Evolutionary conservation across 306 rosid species (phyloP).

Genomic region (Begonia masoniana): DNA sequence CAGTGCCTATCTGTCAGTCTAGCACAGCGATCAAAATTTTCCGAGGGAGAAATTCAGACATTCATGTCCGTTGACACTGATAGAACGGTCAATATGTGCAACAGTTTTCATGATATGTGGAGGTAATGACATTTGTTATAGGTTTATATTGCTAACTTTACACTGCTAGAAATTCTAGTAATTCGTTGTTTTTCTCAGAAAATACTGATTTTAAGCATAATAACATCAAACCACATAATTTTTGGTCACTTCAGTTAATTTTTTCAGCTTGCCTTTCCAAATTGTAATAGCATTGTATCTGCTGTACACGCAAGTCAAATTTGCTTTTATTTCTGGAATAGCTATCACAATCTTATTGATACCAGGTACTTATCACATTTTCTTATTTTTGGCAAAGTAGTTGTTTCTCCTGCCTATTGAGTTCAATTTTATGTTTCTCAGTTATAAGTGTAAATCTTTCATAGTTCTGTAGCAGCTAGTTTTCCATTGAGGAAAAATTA

Average conservation of each 20-base stretch:
- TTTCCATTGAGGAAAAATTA: too few relatives aligned
- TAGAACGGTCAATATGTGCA: conserved; percentile 81
- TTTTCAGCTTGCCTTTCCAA: conserved; percentile 94
- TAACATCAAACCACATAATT: conserved; percentile 6
- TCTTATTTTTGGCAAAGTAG: too few relatives aligned
- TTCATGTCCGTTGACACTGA: conserved; percentile 93
- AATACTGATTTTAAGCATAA: background rate
- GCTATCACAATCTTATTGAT: conserved; percentile 74
- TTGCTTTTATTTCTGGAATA: conserved; percentile 83
- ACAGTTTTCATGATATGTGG: conserved; percentile 86
- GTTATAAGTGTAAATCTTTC: too few relatives aligned
- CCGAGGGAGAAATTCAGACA: conserved; percentile 92
- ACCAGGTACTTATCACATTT: conserved; percentile 45
- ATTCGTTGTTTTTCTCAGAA: too few relatives aligned
- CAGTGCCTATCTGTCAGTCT: conserved; percentile 63
- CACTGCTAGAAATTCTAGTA: background rate
- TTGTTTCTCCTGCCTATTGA: too few relatives aligned
- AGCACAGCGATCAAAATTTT: conserved; percentile 78
- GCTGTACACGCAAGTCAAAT: conserved; percentile 80
- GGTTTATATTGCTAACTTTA: background rate
- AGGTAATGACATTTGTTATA: conserved; percentile 35
- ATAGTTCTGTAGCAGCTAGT: too few relatives aligned
- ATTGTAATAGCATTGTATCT: conserved; percentile 85
- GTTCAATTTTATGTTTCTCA: too few relatives aligned
- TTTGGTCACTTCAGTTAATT: conserved; percentile 11